These are phyloP conservation scores for Wickerhamiella sergipiensis DNA, from an alignment of 805 yeast genomes.

Conservation along the genomic window DNA sequence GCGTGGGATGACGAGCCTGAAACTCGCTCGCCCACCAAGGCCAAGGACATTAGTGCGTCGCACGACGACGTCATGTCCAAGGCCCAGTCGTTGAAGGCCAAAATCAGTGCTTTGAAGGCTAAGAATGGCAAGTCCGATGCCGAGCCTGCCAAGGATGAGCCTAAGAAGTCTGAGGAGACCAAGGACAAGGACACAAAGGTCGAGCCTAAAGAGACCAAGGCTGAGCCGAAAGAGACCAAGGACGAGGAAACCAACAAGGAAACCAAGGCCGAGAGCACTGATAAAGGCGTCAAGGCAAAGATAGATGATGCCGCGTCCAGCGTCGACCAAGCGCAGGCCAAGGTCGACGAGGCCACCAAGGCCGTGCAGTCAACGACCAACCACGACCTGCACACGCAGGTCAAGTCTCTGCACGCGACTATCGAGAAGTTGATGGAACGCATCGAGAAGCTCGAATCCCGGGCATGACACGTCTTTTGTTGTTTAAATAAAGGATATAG, in stretches of 20 bases:
- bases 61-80: background rate
- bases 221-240: constrained; percentile 2
- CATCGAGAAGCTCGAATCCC: constrained; percentile 5
- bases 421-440: constrained; percentile 13
- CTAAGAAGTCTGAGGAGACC: constrained; percentile 5
- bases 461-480: background rate
- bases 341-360: constrained; percentile 1
- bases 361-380: background rate
- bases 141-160: constrained; percentile 9
- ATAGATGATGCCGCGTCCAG: background rate
- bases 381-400: constrained; percentile 4
- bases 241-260: constrained; percentile 10
- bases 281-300: constrained; percentile 2
- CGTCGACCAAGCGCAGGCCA: background rate
- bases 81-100: background rate
- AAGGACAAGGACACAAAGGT: constrained; percentile 6
- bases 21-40: background rate
- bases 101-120: background rate
- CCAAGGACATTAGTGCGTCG: background rate
- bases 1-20: constrained; percentile 29
- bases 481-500: background rate
- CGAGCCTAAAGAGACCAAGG: constrained; percentile 7
- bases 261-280: constrained; percentile 1
- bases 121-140: constrained; percentile 21
- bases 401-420: constrained; percentile 12